Percentiles rank a stretch among this genome's conserved stretches.
phyloP scores from a whole-genome alignment of 202 grass and related monocot genomes.

The Bolboschoenoplectus hybrid region DNA sequence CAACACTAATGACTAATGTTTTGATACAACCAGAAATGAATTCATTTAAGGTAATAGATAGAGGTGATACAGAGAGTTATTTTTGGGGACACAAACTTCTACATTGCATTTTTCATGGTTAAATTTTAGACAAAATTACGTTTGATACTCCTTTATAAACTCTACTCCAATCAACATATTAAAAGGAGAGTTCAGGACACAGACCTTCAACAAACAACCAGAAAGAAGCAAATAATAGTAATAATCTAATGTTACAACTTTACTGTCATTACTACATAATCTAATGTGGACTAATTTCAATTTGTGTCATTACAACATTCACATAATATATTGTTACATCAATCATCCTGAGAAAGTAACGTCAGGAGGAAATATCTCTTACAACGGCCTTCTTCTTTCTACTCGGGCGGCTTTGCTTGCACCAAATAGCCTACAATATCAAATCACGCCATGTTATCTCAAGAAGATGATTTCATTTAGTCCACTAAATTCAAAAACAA shows the following conservation, averaged over 20 bases:
- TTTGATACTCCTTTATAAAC: neutral
- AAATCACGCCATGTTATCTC: conserved; percentile 10
- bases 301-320: conserved; percentile 15
- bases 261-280: neutral
- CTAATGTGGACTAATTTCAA: conserved; percentile 12
- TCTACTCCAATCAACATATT: neutral
- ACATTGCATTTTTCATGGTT: neutral
- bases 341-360: neutral
- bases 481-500: conserved; percentile 8
- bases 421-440: conserved; percentile 21
- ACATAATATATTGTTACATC: conserved; percentile 20
- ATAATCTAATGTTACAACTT: conserved; percentile 15
- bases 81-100: neutral
- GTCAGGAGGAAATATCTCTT: neutral
- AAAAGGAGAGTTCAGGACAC: neutral
- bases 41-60: neutral
- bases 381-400: conserved; percentile 3
- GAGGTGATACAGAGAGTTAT: neutral
- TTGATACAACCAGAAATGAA: neutral
- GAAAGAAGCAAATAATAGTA: neutral
- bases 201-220: neutral
- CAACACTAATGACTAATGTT: neutral
- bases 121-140: neutral
- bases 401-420: neutral
- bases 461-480: neutral